Base-by-base conservation (phyloP, 352 stramenopile species). In the Phytophthora melonis region DNA sequence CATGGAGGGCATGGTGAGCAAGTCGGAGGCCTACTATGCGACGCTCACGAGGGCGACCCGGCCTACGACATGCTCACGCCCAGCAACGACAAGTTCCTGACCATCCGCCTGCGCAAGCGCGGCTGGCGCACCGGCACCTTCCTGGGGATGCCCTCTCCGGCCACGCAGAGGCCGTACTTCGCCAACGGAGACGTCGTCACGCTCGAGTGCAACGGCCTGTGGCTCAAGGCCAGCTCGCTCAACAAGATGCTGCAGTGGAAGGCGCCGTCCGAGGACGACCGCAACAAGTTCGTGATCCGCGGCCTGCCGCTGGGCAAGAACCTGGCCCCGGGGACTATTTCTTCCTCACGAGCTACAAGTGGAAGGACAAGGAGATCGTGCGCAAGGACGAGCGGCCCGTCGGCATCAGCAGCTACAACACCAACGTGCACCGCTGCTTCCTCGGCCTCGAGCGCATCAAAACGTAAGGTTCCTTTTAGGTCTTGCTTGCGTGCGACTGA, bases 201-300 rank as follows among this genome's bases (percentile, higher is more conserved):
- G 53, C 83, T 97, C 55, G 90, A 97, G 65, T 96, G 90, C 77
- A 96, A 96, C 39, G 90, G 90, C 0, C 73, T 95, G 3, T 97
- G 90, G 90, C 88, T 97, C 21, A 86, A 84, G 36, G 82, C 81
- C 30, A 89, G 80, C 36, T 86, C 87, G 27, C 75, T 95, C 4
- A 91, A 95, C 75, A 93, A 90, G 61, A 88, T 95, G 73, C 75
- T 97, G 65, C 90, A 97, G 70, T 97, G 90, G 90, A 95, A 94
- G 63, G 87, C 87, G 11, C 87, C 88, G 21, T 82, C 88, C 1
- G 86, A 94, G n/a, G 90, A 95, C 58, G 90, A 97, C 21, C 83
- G 90, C 27, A 93, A 87, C 79, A 94, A 95, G 60, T 97, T 95
- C 68, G 90, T 97, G 43, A 77, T 97, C n/a, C 82, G 90, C 30